A percentile compares a stretch with the other conserved stretches of the same genome.
These are phyloP conservation scores for Parachaetomium inaequale DNA, from an alignment of 495 filamentous ascomycete genomes.

Conservation along the genomic window DNA sequence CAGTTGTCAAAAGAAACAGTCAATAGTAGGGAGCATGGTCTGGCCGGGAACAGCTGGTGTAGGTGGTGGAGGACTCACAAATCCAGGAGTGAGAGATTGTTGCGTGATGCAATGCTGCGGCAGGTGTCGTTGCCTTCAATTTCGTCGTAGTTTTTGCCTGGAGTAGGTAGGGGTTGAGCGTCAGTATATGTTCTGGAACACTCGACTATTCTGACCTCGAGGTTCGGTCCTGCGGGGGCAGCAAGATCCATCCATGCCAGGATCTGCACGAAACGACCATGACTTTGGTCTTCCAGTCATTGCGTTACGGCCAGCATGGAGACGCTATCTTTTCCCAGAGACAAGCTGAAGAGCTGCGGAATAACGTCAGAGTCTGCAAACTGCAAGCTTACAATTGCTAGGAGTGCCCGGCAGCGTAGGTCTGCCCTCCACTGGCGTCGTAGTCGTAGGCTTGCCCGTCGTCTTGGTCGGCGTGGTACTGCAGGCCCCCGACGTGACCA, in stretches of 20 bases:
- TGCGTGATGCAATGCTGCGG: slow-evolving; percentile 16
- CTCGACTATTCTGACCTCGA: not conserved
- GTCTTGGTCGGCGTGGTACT: not conserved
- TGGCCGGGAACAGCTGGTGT: too few species aligned
- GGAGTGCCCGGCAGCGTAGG: slow-evolving; percentile 25
- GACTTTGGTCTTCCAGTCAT: not conserved
- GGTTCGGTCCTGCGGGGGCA: not conserved
- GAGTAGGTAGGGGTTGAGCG: not conserved
- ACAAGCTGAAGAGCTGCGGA: not conserved
- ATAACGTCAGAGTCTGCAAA: not conserved
- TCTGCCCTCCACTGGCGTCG: not conserved
- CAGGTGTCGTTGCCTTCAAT: slow-evolving; percentile 17
- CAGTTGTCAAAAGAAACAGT: not conserved
- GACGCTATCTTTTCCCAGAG: not conserved
- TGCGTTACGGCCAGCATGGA: not conserved
- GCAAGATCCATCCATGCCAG: not conserved
- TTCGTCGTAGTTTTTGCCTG: slow-evolving; percentile 13
- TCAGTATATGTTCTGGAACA: not conserved
- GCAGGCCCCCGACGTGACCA: slow-evolving; percentile 3
- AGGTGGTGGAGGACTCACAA: slow-evolving; percentile 16
- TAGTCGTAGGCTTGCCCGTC: not conserved
- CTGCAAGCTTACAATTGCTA: slow-evolving; percentile 22
- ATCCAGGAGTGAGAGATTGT: slow-evolving; percentile 16
- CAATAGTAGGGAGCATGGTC: too few species aligned
- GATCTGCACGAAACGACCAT: not conserved